Evolutionary conservation across 495 filamentous ascomycete genomes (phyloP).

Genomic region (Talaromyces liani): DNA sequence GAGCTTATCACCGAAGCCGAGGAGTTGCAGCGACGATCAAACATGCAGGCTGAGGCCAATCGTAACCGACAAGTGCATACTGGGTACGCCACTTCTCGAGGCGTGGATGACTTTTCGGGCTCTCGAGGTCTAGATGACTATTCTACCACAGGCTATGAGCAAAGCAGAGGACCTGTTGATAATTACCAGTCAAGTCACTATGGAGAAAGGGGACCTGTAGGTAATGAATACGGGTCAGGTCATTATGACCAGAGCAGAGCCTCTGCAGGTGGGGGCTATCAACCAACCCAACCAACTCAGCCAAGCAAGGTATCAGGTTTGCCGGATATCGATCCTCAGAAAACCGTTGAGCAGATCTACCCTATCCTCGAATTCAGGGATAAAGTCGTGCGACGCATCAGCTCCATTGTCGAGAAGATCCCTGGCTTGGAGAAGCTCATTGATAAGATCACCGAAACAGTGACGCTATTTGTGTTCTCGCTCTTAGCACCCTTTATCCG

Average conservation of each 20-base stretch:
- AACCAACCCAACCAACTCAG: background rate
- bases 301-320: slow-evolving; percentile 47
- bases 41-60: slow-evolving; percentile 65
- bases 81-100: slow-evolving; percentile 21
- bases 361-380: slow-evolving; percentile 92
- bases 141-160: slow-evolving; percentile 13
- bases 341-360: slow-evolving; percentile 78
- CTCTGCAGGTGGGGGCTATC: background rate
- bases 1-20: slow-evolving; percentile 72
- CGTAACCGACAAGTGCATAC: slow-evolving; percentile 20
- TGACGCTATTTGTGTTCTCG: slow-evolving; percentile 84
- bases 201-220: background rate
- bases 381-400: slow-evolving; percentile 79
- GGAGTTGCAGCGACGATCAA: slow-evolving; percentile 64
- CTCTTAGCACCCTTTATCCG: slow-evolving; percentile 83
- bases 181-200: slow-evolving; percentile 3
- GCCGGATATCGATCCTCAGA: slow-evolving; percentile 74
- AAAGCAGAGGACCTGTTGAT: background rate
- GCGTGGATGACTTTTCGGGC: background rate
- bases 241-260: background rate
- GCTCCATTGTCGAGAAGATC: slow-evolving; percentile 79
- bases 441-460: slow-evolving; percentile 83
- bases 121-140: slow-evolving; percentile 6
- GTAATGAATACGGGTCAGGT: background rate
- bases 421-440: slow-evolving; percentile 80